Conservation (phyloP, 371 early-diverging fungal genomes). For the Mortierella sp. region DNA sequence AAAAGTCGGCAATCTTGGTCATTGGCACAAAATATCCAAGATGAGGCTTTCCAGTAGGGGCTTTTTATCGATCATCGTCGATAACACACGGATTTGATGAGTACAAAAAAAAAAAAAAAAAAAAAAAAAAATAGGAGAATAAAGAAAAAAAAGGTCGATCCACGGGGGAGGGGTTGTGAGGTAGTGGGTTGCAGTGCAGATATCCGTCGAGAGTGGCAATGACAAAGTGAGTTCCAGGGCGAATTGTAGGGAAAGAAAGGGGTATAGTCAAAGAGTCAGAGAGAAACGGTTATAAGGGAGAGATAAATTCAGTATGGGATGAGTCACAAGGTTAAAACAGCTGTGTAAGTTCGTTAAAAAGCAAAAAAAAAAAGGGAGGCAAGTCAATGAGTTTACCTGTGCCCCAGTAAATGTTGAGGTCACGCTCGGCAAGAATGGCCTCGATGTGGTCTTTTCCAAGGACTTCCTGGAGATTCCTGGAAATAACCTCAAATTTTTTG, state of each 20-base stretch:
- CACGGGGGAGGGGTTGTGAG: too few species aligned
- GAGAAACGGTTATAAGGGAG: background rate
- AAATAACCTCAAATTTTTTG: slow-evolving; percentile 90
- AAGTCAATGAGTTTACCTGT: slow-evolving; percentile 80
- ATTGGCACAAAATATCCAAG: slow-evolving; percentile 99
- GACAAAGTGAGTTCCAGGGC: too few species aligned
- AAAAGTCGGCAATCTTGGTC: slow-evolving; percentile 98
- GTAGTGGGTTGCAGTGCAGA: too few species aligned
- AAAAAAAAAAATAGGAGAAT: too few species aligned
- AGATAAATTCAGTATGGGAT: too few species aligned
- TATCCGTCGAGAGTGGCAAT: too few species aligned
- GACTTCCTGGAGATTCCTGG: slow-evolving; percentile 97
- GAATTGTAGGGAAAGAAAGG: background rate
- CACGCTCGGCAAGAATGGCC: slow-evolving; percentile 87
- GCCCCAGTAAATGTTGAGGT: slow-evolving; percentile 99
- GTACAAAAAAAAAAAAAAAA: too few species aligned
- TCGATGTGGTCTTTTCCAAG: slow-evolving; percentile 94
- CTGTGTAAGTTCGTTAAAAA: too few species aligned
- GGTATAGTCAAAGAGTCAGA: background rate
- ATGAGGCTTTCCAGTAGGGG: slow-evolving; percentile 99
- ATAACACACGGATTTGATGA: background rate
- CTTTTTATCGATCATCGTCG: slow-evolving; percentile 43
- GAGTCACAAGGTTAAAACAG: too few species aligned
- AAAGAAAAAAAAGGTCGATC: too few species aligned
- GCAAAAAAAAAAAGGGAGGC: slow-evolving; percentile 60